Conservation (phyloP, 108 stramenopile species). For the Halocafeteria seosinensis region DNA sequence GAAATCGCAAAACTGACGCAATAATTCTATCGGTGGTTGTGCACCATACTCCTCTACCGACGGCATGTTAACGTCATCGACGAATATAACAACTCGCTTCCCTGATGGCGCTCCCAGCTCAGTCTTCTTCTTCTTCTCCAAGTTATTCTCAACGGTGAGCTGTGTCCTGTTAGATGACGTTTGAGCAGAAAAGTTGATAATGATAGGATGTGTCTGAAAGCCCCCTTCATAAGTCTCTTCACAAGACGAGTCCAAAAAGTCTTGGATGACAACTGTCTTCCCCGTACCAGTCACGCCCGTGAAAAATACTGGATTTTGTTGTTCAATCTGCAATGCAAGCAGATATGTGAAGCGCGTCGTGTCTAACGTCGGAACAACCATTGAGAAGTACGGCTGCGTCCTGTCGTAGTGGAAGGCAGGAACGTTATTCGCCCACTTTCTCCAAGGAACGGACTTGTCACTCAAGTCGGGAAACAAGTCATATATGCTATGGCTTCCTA, state of each 20-base stretch:
- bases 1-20: conserved; percentile 53
- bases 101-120: conserved; percentile 45
- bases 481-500: neutral
- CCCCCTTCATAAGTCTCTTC: conserved; percentile 12
- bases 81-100: conserved; percentile 34
- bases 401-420: conserved; percentile 26
- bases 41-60: conserved; percentile 53
- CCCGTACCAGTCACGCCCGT: conserved; percentile 51
- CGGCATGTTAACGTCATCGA: conserved; percentile 58
- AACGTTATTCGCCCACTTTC: conserved; percentile 30
- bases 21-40: conserved; percentile 49
- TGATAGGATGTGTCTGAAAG: conserved; percentile 23
- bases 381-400: conserved; percentile 29
- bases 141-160: conserved; percentile 45
- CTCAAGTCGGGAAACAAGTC: conserved; percentile 13
- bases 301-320: conserved; percentile 38
- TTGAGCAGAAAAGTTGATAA: conserved; percentile 49
- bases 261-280: conserved; percentile 36
- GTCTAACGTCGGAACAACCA: conserved; percentile 44
- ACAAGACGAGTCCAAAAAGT: neutral
- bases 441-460: conserved; percentile 19
- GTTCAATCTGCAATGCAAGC: conserved; percentile 22
- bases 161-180: conserved; percentile 48
- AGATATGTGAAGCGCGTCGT: conserved; percentile 37
- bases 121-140: conserved; percentile 46